These are phyloP conservation scores for Flammula alnicola DNA, from an alignment of 1,284 basidiomycete genomes.

Conservation along the genomic window DNA sequence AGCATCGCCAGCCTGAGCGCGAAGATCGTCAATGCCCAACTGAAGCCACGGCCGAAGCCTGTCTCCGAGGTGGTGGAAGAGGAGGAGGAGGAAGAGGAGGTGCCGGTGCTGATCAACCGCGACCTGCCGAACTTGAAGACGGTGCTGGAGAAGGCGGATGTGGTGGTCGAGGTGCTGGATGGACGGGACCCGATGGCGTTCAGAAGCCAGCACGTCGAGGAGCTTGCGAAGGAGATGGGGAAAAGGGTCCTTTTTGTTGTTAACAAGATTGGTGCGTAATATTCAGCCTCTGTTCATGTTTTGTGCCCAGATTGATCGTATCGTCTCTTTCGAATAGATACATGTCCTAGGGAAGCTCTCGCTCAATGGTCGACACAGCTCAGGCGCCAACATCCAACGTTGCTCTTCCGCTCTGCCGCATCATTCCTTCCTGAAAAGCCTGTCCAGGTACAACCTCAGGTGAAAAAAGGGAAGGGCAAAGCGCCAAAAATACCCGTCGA, in stretches of 20 bases:
- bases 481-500: conserved; percentile 41
- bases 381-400: conserved; percentile 69
- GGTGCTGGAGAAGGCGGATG: conserved; percentile 85
- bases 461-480: conserved; percentile 50
- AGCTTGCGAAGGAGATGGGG: conserved; percentile 50
- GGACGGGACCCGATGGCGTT: conserved; percentile 82
- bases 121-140: conserved; percentile 70
- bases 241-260: conserved; percentile 74
- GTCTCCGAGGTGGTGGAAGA: conserved; percentile 34
- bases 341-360: conserved; percentile 83
- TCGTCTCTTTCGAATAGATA: conserved; percentile 54
- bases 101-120: conserved; percentile 67
- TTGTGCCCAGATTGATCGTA: background rate
- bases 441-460: conserved; percentile 25
- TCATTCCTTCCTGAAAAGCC: conserved; percentile 59
- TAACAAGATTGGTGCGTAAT: conserved; percentile 83
- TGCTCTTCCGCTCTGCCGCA: conserved; percentile 82
- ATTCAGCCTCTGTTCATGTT: conserved; percentile 8
- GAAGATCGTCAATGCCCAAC: conserved; percentile 40
- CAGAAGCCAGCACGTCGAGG: conserved; percentile 70
- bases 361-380: conserved; percentile 78
- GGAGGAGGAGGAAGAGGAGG: conserved; percentile 53
- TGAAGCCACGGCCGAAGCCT: conserved; percentile 32
- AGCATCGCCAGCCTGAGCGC: conserved; percentile 49
- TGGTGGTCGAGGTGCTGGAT: conserved; percentile 85